Conservation (phyloP, 2,329 filamentous ascomycete species). For the Pseudovirgaria hyperparasitica region DNA sequence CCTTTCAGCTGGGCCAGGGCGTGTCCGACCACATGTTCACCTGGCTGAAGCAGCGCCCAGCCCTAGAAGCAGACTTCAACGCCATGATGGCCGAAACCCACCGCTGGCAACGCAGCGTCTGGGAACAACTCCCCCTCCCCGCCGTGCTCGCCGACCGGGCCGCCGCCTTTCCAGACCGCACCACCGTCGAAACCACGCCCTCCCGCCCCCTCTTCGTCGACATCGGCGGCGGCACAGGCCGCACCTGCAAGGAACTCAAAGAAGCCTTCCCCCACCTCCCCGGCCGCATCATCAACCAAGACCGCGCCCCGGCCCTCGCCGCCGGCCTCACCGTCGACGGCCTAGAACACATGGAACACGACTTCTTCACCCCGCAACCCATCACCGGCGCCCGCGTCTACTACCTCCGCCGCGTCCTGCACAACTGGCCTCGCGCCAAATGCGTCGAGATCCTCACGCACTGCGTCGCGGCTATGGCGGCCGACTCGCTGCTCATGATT, state of each 20-base stretch:
- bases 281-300: constrained; percentile 28
- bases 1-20: constrained; percentile 1
- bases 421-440: constrained; percentile 24
- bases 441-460: constrained; percentile 14
- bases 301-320: constrained; percentile 16
- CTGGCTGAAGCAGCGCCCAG: constrained; percentile 1
- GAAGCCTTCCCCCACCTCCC: constrained; percentile 18
- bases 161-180: too few relatives aligned
- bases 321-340: constrained; percentile 6
- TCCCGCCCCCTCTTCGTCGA: too few relatives aligned
- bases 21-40: constrained; percentile 1
- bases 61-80: too few relatives aligned
- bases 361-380: constrained; percentile 16
- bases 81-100: too few relatives aligned
- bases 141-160: too few relatives aligned
- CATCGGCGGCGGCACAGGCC: constrained; percentile 5
- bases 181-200: too few relatives aligned
- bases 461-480: constrained; percentile 6
- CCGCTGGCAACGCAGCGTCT: too few relatives aligned
- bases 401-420: constrained; percentile 22
- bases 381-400: constrained; percentile 16
- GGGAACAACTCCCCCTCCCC: too few relatives aligned
- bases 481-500: constrained; percentile 26
- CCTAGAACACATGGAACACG: constrained; percentile 1
- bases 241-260: constrained; percentile 16